Evolutionary conservation across 1,139 yeast species (phyloP), one percentile per base, ranked within the genome.

Genomic region (Yamadazyma mexicana): DNA sequence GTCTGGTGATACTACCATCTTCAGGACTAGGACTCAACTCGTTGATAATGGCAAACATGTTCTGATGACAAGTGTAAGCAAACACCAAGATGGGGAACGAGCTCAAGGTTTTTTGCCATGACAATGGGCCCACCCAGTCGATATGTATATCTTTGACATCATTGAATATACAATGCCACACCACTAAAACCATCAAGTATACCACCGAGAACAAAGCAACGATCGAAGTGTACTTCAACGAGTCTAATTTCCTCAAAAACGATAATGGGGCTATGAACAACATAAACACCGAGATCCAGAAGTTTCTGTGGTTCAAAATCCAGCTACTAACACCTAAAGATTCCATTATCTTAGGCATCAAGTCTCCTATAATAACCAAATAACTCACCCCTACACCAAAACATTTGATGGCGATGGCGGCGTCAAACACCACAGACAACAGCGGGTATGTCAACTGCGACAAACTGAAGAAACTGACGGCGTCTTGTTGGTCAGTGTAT

Each of bases 21-120:
- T 36, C 42, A 9, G 55, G 63, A 38, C 48, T 48, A 15, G 61
- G 62, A 40, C 53, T 46, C 39, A 64, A 53, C 63, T 92, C 99
- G 56, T 89, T 87, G 54, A 89, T 78, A 40, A 91, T 86, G 8
- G 96, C 83, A 61, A 87, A 91, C 82, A 92, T 85, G 57, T 84
- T 92, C 66, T 92, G 97, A 49, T 92, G 95, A 46, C 98, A 95
- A 0, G 98, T 91, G 61, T 81, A 94, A 3, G 98, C 98, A 66
- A 94, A 88, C 14, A 92, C 86, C 42, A 92, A 79, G 49, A 92
- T 85, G n/a, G 96, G 95, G 54, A 92, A 79, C 4, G 95, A 66
- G 22, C 64, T 50, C 40, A 72, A 54, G 5, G 77, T 70, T 17
- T 59, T 54, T 38, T 57, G 59, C 48, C 62, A 44, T 12, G 73